Base-by-base conservation (phyloP, 208 protist genomes). In the Leishmania braziliensis region DNA sequence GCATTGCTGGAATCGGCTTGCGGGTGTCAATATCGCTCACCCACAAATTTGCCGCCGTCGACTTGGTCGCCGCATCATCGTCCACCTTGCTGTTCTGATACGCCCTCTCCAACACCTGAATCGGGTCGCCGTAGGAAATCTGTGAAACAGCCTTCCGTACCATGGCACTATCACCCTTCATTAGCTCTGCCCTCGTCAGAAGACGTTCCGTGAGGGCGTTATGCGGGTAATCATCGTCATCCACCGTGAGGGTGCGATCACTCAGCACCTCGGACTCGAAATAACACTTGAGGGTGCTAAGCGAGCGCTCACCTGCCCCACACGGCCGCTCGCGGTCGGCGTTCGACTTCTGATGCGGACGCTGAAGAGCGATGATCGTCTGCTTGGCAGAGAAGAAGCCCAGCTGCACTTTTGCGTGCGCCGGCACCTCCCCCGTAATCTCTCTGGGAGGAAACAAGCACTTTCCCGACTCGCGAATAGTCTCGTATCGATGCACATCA, bases 381-480 rank as follows among this genome's bases (percentile, higher is more conserved):
- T 98, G 95, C 78, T 95, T 93, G n/a, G 93, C 88, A 1, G 84
- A 85, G 81, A 98, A 96, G 80, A 98, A 96, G 60, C 91, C 91
- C 29, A 98, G 87, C 77, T 97, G 95, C 43, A 98, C 85, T 77
- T 85, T 91, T 29, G 76, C 88, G 60, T 95, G 86, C 23, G 90
- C 80, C 46, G 91, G 86, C 43, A 93, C 81, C 62, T 70, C 69
- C 12, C 69, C 75, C 5, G 68, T 36, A 48, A 88, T 73, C 83
- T 96, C 90, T 23, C 80, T 83, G 0, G 89, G 87, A 43, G 95
- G 93, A 65, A 86, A 89, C 29, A 98, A 84, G 77, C 95, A 98
- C 70, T 92, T 88, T 43, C 95, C 95, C 5, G 88, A 86, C 84
- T 98, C 95, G 16, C 93, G 87, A 50, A 94, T 90, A 12, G 91